Percentiles rank a stretch among this genome's conserved stretches.
Evolutionary conservation across 1,139 yeast genomes (phyloP).

Genomic region (Saccharomycopsis phalli): DNA sequence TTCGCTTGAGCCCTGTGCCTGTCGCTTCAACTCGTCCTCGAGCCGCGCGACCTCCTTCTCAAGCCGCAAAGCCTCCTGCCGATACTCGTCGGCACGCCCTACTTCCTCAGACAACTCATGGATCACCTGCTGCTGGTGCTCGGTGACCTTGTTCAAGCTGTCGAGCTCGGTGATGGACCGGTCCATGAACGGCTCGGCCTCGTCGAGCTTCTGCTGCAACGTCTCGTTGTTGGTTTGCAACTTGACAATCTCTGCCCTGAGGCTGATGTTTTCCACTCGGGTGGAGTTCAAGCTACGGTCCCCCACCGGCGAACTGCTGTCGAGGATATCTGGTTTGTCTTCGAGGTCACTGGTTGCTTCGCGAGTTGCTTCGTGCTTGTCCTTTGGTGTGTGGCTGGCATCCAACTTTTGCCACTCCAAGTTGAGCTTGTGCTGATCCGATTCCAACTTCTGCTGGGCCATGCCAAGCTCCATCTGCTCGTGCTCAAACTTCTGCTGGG

Average conservation of each 20-base stretch:
- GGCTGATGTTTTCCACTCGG: conserved; percentile 29
- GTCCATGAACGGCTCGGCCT: conserved; percentile 48
- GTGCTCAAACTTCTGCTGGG: no score
- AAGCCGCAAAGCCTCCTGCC: conserved; percentile 41
- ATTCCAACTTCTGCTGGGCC: no score
- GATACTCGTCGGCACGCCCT: conserved; percentile 37
- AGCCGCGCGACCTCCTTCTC: conserved; percentile 38
- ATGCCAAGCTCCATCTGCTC: no score
- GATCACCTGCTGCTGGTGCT: conserved; percentile 44
- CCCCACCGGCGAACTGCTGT: conserved; percentile 12
- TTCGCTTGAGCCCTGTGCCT: no score
- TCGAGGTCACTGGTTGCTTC: no score
- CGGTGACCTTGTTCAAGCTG: conserved; percentile 45
- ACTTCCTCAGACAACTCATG: conserved; percentile 35
- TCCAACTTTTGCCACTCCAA: no score
- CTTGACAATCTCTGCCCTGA: conserved; percentile 38
- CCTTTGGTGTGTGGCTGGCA: background rate
- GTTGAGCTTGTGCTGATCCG: no score
- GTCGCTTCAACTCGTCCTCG: conserved; percentile 34
- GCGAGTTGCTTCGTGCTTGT: no score
- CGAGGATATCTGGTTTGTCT: background rate
- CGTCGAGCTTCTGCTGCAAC: conserved; percentile 34
- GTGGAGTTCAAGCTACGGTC: conserved; percentile 11
- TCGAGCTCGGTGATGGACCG: conserved; percentile 47
- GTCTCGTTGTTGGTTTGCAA: conserved; percentile 39